Conservation (phyloP, 2,329 filamentous ascomycete species). For the Eurotiales sp. region DNA sequence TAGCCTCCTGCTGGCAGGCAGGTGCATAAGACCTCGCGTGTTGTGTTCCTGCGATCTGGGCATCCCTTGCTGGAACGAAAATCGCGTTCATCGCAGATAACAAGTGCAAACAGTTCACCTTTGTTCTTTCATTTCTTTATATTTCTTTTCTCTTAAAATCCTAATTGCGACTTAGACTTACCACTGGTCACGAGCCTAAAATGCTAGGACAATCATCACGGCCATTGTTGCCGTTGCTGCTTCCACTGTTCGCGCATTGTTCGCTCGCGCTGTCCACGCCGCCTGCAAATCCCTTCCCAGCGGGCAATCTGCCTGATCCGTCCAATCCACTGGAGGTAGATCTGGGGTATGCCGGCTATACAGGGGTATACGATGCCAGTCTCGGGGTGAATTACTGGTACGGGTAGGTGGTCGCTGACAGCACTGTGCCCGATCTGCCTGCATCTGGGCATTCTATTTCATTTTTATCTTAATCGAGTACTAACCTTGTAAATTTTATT, state of each 20-base stretch:
- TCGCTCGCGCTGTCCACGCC: neutral
- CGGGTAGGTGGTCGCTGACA: slow-evolving; percentile 30
- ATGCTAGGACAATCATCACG: no score
- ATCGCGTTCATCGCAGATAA: no score
- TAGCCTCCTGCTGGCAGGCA: no score
- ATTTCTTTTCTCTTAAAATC: no score
- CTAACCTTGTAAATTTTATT: slow-evolving; percentile 12
- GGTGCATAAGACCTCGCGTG: no score
- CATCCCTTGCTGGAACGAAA: no score
- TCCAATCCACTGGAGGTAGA: slow-evolving; percentile 32
- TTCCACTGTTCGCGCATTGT: neutral
- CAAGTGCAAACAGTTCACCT: no score
- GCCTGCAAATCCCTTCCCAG: slow-evolving; percentile 7
- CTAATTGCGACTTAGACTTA: no score
- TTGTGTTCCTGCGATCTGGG: no score
- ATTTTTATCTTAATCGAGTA: neutral
- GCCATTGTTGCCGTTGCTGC: no score
- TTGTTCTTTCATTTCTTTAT: no score
- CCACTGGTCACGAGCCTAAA: no score
- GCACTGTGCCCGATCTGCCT: neutral
- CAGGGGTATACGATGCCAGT: slow-evolving; percentile 38
- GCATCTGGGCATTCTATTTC: neutral
- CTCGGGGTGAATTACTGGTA: slow-evolving; percentile 44
- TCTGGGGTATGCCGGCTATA: slow-evolving; percentile 45
- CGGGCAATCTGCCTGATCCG: neutral